phyloP scores from a whole-genome alignment of 805 yeast genomes.

The Yamadazyma olivae region DNA sequence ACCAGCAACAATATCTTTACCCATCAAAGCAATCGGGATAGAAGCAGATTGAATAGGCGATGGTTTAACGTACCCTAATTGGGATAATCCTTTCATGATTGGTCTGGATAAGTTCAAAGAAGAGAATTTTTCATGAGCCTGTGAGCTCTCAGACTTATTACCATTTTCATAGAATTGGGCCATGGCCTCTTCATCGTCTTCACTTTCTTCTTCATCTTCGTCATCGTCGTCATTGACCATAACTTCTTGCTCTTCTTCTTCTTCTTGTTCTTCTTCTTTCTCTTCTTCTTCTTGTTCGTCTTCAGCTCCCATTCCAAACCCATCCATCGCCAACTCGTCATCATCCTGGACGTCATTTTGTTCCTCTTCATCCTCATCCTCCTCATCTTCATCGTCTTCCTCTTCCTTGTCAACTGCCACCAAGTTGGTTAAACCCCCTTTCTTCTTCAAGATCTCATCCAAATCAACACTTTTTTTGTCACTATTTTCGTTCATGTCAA shows the following conservation, averaged over 20 bases:
- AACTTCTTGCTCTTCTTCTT: conserved; percentile 26
- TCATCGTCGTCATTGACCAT: conserved; percentile 15
- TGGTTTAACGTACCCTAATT: conserved; percentile 81
- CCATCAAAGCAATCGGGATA: conserved; percentile 88
- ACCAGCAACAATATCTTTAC: conserved; percentile 97
- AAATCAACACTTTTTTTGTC: conserved; percentile 62
- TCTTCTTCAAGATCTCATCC: conserved; percentile 81
- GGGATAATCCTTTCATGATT: conserved; percentile 74
- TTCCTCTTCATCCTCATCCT: conserved; percentile 27
- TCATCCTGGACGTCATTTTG: conserved; percentile 28
- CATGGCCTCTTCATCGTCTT: conserved; percentile 78
- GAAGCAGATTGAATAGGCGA: conserved; percentile 93
- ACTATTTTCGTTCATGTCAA: conserved; percentile 47
- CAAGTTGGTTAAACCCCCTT: conserved; percentile 66
- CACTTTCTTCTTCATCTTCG: conserved; percentile 37
- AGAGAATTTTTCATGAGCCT: conserved; percentile 64
- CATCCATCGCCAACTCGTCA: conserved; percentile 42
- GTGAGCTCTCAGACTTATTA: conserved; percentile 40
- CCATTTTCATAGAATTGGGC: conserved; percentile 67
- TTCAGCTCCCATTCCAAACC: conserved; percentile 46
- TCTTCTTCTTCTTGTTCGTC: conserved; percentile 27
- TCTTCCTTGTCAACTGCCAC: conserved; percentile 38
- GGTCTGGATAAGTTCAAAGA: conserved; percentile 86
- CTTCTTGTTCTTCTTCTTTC: conserved; percentile 20
- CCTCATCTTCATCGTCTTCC: conserved; percentile 22